Conservation (phyloP, 768 basidiomycete genomes). For the Pleurotus citrinopileatus region DNA sequence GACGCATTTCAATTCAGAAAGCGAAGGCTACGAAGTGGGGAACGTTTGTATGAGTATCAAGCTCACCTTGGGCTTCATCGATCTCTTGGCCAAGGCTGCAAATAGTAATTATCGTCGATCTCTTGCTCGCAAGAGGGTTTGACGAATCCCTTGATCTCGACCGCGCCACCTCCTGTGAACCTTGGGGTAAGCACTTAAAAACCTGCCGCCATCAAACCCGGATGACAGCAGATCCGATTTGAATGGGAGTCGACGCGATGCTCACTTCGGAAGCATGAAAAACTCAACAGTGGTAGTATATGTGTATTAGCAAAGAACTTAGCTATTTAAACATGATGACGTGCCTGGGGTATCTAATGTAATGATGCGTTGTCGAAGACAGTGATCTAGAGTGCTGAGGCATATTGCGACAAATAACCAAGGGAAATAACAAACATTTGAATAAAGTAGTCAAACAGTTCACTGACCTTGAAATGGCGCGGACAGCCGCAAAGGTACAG, state of each 20-base stretch:
- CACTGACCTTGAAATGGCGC: neutral
- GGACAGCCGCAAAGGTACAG: neutral
- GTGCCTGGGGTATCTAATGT: neutral
- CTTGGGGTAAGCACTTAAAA: neutral
- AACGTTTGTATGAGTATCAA: neutral
- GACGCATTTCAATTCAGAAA: too few relatives aligned
- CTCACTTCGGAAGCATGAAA: too few relatives aligned
- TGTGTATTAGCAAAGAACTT: neutral
- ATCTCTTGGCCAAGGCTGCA: neutral
- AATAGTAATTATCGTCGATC: neutral
- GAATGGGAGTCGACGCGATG: too few relatives aligned
- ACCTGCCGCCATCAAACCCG: neutral
- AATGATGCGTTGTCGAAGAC: too few relatives aligned
- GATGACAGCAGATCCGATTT: neutral
- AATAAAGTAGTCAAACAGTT: neutral
- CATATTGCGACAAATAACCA: neutral
- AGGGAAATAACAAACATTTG: neutral
- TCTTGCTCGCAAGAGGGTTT: neutral
- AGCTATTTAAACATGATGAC: neutral
- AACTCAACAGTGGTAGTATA: neutral
- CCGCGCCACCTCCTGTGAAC: neutral
- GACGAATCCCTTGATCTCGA: slow-evolving; percentile 8
- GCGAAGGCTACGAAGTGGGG: too few relatives aligned
- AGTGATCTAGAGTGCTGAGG: neutral
- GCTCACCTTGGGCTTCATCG: neutral